phyloP scores from a whole-genome alignment of 2,329 filamentous ascomycete species.

The Phyllosticta citriasiana region DNA sequence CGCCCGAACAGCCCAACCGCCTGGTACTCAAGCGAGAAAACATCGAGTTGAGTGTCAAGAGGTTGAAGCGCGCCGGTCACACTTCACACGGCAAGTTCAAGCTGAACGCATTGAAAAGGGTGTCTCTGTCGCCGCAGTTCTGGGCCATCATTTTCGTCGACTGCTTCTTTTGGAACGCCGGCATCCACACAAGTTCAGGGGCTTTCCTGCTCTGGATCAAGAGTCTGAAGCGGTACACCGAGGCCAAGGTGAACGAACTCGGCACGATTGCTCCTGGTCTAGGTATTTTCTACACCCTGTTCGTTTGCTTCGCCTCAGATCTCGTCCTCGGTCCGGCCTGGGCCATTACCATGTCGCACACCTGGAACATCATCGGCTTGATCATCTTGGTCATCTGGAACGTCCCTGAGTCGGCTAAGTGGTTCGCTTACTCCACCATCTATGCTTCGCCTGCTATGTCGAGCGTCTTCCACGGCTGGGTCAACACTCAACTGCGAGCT shows the following conservation, averaged over 20 bases:
- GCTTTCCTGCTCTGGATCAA: constrained; percentile 51
- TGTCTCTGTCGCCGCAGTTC: constrained; percentile 37
- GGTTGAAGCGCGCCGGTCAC: constrained; percentile 39
- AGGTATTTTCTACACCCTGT: constrained; percentile 47
- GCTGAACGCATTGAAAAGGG: constrained; percentile 18
- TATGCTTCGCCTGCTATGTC: constrained; percentile 44
- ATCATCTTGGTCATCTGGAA: constrained; percentile 47
- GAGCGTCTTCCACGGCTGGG: constrained; percentile 47
- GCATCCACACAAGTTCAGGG: constrained; percentile 37
- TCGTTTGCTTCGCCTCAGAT: constrained; percentile 47
- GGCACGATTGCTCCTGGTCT: constrained; percentile 44
- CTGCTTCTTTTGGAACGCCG: constrained; percentile 48
- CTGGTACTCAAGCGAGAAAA: constrained; percentile 39
- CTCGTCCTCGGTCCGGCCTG: constrained; percentile 43
- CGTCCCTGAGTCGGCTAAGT: constrained; percentile 44
- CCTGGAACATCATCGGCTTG: constrained; percentile 44
- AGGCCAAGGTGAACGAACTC: constrained; percentile 41
- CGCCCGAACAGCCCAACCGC: constrained; percentile 39
- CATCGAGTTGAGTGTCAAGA: constrained; percentile 34
- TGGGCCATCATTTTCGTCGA: constrained; percentile 43
- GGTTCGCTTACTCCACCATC: constrained; percentile 44
- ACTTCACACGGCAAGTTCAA: constrained; percentile 21
- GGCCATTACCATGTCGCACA: constrained; percentile 43
- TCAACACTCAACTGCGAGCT: constrained; percentile 40
- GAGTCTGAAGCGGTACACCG: constrained; percentile 39